These are phyloP conservation scores for Xylariomycetidae sp. DNA, from an alignment of 2,329 filamentous ascomycete genomes.

Conservation along the genomic window DNA sequence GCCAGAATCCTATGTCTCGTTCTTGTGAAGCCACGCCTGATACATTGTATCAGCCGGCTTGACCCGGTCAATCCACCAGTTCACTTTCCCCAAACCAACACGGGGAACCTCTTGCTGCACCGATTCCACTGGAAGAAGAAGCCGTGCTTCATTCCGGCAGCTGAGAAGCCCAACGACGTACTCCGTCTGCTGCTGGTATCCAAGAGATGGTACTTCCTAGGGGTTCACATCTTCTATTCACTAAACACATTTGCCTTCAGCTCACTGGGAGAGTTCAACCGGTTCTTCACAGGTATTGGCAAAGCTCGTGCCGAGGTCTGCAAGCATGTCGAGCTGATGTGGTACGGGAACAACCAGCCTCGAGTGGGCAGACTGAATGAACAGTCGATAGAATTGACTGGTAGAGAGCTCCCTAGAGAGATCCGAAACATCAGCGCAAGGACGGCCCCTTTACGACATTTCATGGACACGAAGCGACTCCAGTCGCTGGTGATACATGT, in stretches of 20 bases:
- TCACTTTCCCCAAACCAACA: constrained; percentile 8
- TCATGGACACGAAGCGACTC: constrained; percentile 33
- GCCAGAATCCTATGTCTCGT: constrained; percentile 30
- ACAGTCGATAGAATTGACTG: no score
- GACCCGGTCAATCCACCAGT: constrained; percentile 27
- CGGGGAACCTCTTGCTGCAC: constrained; percentile 12
- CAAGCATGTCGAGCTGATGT: constrained; percentile 38
- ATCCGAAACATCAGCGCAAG: constrained; percentile 36
- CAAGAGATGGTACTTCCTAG: constrained; percentile 34
- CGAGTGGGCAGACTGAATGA: constrained; percentile 13
- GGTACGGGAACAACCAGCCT: constrained; percentile 15
- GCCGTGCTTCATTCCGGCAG: constrained; percentile 26
- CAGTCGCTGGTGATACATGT: constrained; percentile 35
- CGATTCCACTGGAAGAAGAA: constrained; percentile 33
- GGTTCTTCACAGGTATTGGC: constrained; percentile 39
- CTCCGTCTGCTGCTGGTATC: constrained; percentile 34
- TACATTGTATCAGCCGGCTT: constrained; percentile 41
- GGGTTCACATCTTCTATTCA: constrained; percentile 40
- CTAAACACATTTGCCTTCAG: constrained; percentile 45
- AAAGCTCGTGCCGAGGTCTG: constrained; percentile 33
- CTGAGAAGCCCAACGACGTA: constrained; percentile 28
- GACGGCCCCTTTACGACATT: constrained; percentile 28
- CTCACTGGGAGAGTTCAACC: constrained; percentile 45
- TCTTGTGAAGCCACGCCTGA: constrained; percentile 28
- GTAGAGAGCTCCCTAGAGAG: no score